These are phyloP conservation scores for Geotrichum fermentans DNA, from an alignment of 1,139 yeast species.

Conservation along the genomic window DNA sequence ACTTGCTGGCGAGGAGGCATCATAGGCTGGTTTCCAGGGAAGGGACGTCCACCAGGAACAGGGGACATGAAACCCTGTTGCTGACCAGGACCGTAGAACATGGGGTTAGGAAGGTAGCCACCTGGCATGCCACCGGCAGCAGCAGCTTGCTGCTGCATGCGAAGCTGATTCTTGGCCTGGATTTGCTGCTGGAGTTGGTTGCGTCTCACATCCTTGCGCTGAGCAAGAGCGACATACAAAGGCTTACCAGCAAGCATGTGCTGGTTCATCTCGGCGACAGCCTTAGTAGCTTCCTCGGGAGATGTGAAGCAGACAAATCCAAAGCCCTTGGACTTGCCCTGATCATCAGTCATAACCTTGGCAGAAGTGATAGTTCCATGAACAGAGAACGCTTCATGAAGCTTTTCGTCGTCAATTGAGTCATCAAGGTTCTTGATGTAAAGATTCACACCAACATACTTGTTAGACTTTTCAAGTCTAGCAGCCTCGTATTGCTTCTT, in stretches of 20 bases:
- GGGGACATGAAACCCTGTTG: conserved; percentile 76
- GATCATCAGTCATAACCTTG: conserved; percentile 92
- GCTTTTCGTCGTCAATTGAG: conserved; percentile 81
- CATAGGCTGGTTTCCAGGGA: conserved; percentile 75
- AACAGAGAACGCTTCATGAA: conserved; percentile 87
- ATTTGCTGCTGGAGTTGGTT: conserved; percentile 96
- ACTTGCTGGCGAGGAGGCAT: conserved; percentile 63
- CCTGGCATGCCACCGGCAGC: conserved; percentile 81
- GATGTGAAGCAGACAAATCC: conserved; percentile 97
- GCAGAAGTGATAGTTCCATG: conserved; percentile 95
- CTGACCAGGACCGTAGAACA: conserved; percentile 78
- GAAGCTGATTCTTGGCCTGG: conserved; percentile 96
- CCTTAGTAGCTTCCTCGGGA: conserved; percentile 98
- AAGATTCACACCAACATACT: conserved; percentile 96
- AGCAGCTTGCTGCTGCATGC: conserved; percentile 83
- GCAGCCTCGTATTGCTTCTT: conserved; percentile 92
- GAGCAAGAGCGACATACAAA: conserved; percentile 96
- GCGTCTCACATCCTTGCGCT: conserved; percentile 97
- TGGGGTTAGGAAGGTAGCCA: conserved; percentile 84
- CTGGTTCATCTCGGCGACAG: conserved; percentile 97
- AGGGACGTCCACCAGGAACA: conserved; percentile 66
- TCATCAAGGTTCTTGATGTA: conserved; percentile 96
- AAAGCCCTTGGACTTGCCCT: conserved; percentile 94
- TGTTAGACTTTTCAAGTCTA: conserved; percentile 85
- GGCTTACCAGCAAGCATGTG: conserved; percentile 95